Conservation (phyloP, 352 stramenopile genomes). For the Globisporangium cylindrosporum region DNA sequence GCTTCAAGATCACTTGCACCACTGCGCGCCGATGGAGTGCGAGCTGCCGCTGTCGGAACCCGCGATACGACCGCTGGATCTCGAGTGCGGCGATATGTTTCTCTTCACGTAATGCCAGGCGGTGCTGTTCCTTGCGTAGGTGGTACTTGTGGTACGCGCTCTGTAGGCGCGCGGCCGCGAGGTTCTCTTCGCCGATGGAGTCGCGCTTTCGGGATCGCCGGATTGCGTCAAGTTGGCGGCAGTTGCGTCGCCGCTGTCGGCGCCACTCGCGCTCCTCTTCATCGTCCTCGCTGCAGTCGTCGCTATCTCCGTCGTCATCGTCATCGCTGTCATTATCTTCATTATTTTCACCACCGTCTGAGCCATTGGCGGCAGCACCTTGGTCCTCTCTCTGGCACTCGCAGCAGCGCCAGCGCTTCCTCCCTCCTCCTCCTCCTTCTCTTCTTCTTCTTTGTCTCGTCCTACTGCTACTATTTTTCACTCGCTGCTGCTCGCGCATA, state of each 20-base stretch:
- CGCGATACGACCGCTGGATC: constrained; percentile 67
- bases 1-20: constrained; percentile 40
- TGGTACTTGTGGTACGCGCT: constrained; percentile 60
- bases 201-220: constrained; percentile 21
- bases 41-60: constrained; percentile 47
- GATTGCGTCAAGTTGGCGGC: constrained; percentile 13
- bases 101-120: constrained; percentile 36
- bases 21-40: constrained; percentile 55
- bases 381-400: background rate
- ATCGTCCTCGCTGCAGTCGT: background rate
- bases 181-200: constrained; percentile 45
- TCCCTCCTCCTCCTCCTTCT: background rate
- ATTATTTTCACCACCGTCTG: background rate
- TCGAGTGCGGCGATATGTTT: constrained; percentile 53
- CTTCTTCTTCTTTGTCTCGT: background rate
- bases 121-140: constrained; percentile 49
- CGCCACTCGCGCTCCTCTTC: constrained; percentile 38
- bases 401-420: background rate
- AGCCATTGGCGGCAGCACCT: background rate
- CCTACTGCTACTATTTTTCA: background rate
- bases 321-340: constrained; percentile 5
- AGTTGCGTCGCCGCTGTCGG: constrained; percentile 24
- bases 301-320: constrained; percentile 18
- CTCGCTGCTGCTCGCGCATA: background rate
- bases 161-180: constrained; percentile 48